phyloP scores from a whole-genome alignment of 768 basidiomycete genomes.

The Cantharellus anzutake region DNA sequence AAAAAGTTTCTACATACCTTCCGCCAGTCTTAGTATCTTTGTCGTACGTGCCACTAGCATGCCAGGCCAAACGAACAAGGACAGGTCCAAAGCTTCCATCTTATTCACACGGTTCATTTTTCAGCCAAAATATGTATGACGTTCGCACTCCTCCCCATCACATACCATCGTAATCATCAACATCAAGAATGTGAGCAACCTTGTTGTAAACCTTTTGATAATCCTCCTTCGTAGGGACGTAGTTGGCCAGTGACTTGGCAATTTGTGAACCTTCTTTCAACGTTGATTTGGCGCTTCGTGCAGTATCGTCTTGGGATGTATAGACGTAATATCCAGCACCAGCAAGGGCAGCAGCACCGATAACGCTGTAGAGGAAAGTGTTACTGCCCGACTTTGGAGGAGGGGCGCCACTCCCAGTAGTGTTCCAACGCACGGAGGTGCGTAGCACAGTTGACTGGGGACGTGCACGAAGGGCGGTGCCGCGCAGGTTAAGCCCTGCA shows the following conservation, averaged over 20 bases:
- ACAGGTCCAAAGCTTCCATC: conserved; percentile 84
- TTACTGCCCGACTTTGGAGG: conserved; percentile 16
- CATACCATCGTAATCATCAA: conserved; percentile 70
- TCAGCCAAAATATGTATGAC: background rate
- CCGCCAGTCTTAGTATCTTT: conserved; percentile 58
- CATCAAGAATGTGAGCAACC: conserved; percentile 59
- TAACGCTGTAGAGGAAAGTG: conserved; percentile 35
- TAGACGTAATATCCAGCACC: conserved; percentile 47
- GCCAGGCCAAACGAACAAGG: conserved; percentile 83
- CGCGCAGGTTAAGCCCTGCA: background rate
- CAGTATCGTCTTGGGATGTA: conserved; percentile 26
- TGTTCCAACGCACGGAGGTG: background rate
- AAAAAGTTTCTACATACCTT: conserved; percentile 28
- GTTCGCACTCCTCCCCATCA: background rate
- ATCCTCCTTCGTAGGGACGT: conserved; percentile 62
- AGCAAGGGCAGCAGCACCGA: conserved; percentile 40
- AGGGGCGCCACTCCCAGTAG: background rate
- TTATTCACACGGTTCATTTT: conserved; percentile 15
- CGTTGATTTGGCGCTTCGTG: conserved; percentile 32
- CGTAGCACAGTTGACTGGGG: background rate
- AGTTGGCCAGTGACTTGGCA: conserved; percentile 44
- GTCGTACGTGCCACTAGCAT: conserved; percentile 84
- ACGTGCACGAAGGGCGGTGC: too few species aligned
- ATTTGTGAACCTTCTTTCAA: conserved; percentile 42
- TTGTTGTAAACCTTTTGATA: conserved; percentile 94